Evolutionary conservation across 768 basidiomycete genomes (phyloP), one percentile per base, ranked within the genome.

Genomic region (Leccinum truebloodii): DNA sequence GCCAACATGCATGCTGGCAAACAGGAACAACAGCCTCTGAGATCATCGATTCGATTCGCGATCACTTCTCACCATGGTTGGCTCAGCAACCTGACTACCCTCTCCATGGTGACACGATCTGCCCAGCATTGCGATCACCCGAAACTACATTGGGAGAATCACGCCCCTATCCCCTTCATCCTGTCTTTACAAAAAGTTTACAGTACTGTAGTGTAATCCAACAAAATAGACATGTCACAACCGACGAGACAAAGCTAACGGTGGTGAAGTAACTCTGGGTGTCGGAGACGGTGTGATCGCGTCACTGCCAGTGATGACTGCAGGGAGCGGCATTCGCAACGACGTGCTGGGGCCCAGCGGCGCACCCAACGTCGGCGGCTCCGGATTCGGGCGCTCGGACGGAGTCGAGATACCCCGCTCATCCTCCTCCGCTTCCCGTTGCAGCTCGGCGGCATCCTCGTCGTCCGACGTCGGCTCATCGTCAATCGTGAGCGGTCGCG

Each of bases 311-410:
- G 80, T 76, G 37, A 78, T 72, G 59, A 80, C 65, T 0, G 79
- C 75, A 44, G 80, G 76, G 8, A 78, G 70, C 1, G 68, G 67
- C 57, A 74, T 71, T 59, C 74, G 76, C 7, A 67, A 71, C 28
- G 68, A 68, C 24, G 80, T 78, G 54, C 75, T 77, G 0, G 83
- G 83, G 4, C 64, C 67, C 53, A 69, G 52, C 35, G 73, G 72
- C 12, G 85, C 86, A 20, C 79, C 73, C 44, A 71, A 78, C 10
- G 78, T 73, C 8, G 84, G 86, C 3, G 84, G 84, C 59, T 86
- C 82, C 4, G 86, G 86, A 58, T 86, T 86, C 58, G 78, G 78
- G 2, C 83, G 85, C 1, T 75, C 78, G 26, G 77, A 72, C 0
- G 86, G 86, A 1, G 86, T 88, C 55, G 58, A 66, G 6, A 58